Evolutionary conservation across 106 monocot genomes (phyloP), one percentile per base, ranked within the genome.

Genomic region (Iris macrosiphon): DNA sequence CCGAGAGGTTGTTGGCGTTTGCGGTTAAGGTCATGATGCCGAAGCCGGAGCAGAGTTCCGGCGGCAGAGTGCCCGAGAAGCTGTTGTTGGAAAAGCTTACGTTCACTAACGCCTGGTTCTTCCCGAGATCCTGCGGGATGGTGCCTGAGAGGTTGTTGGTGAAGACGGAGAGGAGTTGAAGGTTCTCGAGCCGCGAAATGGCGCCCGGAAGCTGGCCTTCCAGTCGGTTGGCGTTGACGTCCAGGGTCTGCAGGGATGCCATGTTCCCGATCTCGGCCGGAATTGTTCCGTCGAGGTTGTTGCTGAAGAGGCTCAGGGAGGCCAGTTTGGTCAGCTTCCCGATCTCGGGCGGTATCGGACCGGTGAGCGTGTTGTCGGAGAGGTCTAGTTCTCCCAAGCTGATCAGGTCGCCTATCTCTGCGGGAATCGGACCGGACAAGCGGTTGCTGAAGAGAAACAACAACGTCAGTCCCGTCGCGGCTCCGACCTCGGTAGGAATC

Each of bases 231-330:
- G 71, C 72, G 61, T 69, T 61, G 32, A 85, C 4, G 55, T 83
- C 75, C 1, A 88, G n/a, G 1, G 0, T 15, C 10, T 0, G 0
- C 63, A 89, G 33, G 14, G 59, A 49, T 3, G 31, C 57, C 78
- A 89, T 70, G 63, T 83, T 74, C 0, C 88, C 88, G 9, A 89
- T 73, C 64, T 80, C 84, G 0, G 15, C 9, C 11, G 89, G 89
- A 11, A 89, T 69, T 12, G 15, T 16, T 2, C 89, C 84, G 3
- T 58, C 73, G 68, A 89, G 76, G 7, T 64, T 46, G 63, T 89
- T 84, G 50, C 4, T 41, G 59, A 60, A 83, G 3, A 89, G 62
- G n/a, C 7, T 19, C 8, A 89, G 26, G 1, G 0, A 0, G 0
- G 0, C 40, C 2, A 84, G 70, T 8, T 77, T 21, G 7, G 49